Conservation (phyloP, 2,329 filamentous ascomycete genomes). For the Cytospora piceae region DNA sequence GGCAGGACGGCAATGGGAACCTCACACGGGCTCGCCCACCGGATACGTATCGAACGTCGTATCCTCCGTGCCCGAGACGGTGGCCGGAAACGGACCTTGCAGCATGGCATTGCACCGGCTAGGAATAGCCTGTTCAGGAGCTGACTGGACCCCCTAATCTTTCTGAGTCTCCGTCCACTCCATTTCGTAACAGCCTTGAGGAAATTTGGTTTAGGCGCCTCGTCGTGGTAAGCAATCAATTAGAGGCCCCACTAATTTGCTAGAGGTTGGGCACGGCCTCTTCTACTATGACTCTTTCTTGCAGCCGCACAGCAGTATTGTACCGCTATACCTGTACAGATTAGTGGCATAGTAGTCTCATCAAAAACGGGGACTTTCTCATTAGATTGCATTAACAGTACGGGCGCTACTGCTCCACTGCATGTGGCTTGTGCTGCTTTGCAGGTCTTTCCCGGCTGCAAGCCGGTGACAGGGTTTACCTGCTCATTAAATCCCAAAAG, state of each 20-base stretch:
- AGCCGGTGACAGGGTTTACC: constrained; percentile 14
- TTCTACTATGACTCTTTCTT: background rate
- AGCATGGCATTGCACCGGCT: constrained; percentile 10
- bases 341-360: constrained; percentile 11
- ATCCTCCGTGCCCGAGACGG: constrained; percentile 19
- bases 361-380: constrained; percentile 31
- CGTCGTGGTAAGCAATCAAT: constrained; percentile 29
- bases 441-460: constrained; percentile 24
- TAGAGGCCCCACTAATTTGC: constrained; percentile 21
- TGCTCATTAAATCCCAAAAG: constrained; percentile 9
- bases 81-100: background rate
- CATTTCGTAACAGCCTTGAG: constrained; percentile 4
- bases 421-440: constrained; percentile 28
- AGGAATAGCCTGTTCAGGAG: constrained; percentile 10
- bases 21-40: constrained; percentile 1
- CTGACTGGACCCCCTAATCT: constrained; percentile 18
- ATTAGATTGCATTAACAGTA: constrained; percentile 30
- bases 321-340: too few species aligned
- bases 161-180: constrained; percentile 15
- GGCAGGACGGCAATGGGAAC: constrained; percentile 3
- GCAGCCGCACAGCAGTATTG: too few species aligned
- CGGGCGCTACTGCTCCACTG: constrained; percentile 30
- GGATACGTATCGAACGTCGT: constrained; percentile 7
- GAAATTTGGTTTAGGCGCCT: constrained; percentile 28
- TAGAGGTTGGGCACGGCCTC: constrained; percentile 24